Base-by-base conservation (phyloP, 495 filamentous ascomycete genomes). In the Penicillium pulvis region DNA sequence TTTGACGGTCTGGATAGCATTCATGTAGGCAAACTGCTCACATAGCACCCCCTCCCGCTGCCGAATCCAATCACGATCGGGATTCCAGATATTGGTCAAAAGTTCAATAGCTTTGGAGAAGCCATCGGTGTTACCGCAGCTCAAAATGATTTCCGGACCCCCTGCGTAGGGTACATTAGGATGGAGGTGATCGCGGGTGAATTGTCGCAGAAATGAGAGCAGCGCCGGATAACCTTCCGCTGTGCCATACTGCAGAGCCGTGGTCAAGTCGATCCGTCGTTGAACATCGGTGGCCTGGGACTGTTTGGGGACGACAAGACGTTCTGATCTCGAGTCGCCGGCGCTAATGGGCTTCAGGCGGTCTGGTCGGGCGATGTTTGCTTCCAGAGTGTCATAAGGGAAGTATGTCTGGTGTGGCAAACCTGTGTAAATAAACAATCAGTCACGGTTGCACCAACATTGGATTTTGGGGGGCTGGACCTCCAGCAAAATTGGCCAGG, bases 341-440 rank as follows among this genome's bases (percentile, higher is more conserved):
- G 87, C 85, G 14, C 83, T 82, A 30, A 86, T 84, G 0, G 86
- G 85, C n/a, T 83, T 79, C 74, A 87, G 92, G 64, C 92, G 84
- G 19, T 87, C 73, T 10, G 92, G 85, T 26, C 81, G 82, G 11
- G 91, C 90, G 52, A 84, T 81, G 56, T 87, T 83, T n/a, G 91
- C 89, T 71, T 93, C 90, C 28, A 96, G 84, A 0, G 91, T 95
- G 56, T 97, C 92, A 70, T 89, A 97, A 16, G 93, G 93, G 67
- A 97, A 97, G 73, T 90, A 90, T 33, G 81, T 82, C 14, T 84
- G 72, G 70, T 92, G 88, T 20, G 93, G 93, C 14, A 95, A 82
- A 50, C 90, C 90, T 92, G 64, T 19, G 50, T 14, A 48, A 7
- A 60, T 20, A 30, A 42, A 14, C 24, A 35, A 58, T 56, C 14